Evolutionary conservation across 108 stramenopile genomes (phyloP), one percentile per base, ranked within the genome.

Genomic region (Nitzschia sp.): DNA sequence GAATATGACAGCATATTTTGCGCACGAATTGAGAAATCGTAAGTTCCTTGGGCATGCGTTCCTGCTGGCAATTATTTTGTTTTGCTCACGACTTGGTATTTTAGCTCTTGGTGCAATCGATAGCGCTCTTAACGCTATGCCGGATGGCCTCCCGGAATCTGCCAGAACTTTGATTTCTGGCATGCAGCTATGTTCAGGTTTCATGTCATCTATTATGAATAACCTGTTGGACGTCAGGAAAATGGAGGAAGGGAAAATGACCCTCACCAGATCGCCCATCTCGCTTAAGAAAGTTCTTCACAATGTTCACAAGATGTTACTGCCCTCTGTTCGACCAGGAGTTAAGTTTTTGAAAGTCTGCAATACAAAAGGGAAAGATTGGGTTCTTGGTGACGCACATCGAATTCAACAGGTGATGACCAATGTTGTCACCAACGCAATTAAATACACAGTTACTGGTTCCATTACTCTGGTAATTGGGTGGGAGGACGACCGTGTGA

Each of bases 1-100:
- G 27, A 88, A 88, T 56, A 88, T 88, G 87, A 88, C 87, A 8
- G 87, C 87, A 0, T 88, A 88, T 53, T 88, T 88, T 66, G 87
- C 87, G 0, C 87, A 88, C 58, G 87, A 88, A 58, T 52, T 88
- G 15, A 76, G 87, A 36, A 88, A 88, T 59, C 80, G 60, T 61
- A 61, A 61, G 60, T 61, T n/a, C 16, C 6, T n/a, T n/a, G n/a
- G 15, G 17, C 22, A 23, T 23, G 50, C 5, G 22, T 17, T 5
- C 50, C n/a, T 52, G 6, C 21, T n/a, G 6, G 21, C 9, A 52
- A n/a, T 23, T 52, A 8, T 17, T n/a, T n/a, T n/a, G n/a, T n/a
- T n/a, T n/a, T n/a, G n/a, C n/a, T n/a, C n/a, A 11, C 38, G 38
- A 41, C 38, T 13, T 41, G 38, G 13, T 13, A 41, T 41, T 41